Evolutionary conservation across 2,329 filamentous ascomycete species (phyloP).

Genomic region (Botrytis tulipae): DNA sequence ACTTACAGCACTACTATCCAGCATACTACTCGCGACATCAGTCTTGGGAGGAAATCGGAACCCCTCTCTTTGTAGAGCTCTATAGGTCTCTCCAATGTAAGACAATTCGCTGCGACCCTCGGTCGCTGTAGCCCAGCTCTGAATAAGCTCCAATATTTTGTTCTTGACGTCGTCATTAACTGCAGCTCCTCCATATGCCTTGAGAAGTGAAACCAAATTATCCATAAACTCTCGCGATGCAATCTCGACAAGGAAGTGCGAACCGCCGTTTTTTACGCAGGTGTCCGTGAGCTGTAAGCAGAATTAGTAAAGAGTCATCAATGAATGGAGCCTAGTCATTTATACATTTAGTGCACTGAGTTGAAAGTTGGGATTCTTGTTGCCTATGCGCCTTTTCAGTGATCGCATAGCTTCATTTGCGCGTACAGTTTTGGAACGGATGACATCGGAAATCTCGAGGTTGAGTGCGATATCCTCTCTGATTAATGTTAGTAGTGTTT

Average conservation of each 20-base stretch:
- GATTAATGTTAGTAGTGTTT: slow-evolving; percentile 31
- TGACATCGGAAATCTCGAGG: slow-evolving; percentile 95
- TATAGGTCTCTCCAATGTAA: slow-evolving; percentile 89
- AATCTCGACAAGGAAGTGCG: slow-evolving; percentile 92
- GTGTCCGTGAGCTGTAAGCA: slow-evolving; percentile 81
- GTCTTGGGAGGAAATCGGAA: slow-evolving; percentile 85
- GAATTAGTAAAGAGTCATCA: slow-evolving; percentile 35
- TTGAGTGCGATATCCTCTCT: slow-evolving; percentile 97
- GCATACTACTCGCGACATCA: slow-evolving; percentile 91
- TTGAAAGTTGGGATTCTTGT: slow-evolving; percentile 97
- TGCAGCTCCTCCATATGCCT: slow-evolving; percentile 69
- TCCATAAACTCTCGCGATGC: slow-evolving; percentile 98
- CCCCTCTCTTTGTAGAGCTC: slow-evolving; percentile 75
- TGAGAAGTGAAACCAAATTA: slow-evolving; percentile 86
- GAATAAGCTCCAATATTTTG: slow-evolving; percentile 91
- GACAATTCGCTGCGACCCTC: slow-evolving; percentile 78
- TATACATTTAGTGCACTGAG: slow-evolving; percentile 85
- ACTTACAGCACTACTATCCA: slow-evolving; percentile 90
- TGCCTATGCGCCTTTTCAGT: slow-evolving; percentile 87
- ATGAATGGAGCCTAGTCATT: background rate
- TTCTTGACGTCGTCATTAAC: slow-evolving; percentile 81
- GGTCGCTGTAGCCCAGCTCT: slow-evolving; percentile 87
- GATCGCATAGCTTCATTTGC: slow-evolving; percentile 98
- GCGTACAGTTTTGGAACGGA: slow-evolving; percentile 94
- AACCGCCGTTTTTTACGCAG: slow-evolving; percentile 96